Conservation (phyloP, 148 eudicot species). For the Amaranthus cruentus region DNA sequence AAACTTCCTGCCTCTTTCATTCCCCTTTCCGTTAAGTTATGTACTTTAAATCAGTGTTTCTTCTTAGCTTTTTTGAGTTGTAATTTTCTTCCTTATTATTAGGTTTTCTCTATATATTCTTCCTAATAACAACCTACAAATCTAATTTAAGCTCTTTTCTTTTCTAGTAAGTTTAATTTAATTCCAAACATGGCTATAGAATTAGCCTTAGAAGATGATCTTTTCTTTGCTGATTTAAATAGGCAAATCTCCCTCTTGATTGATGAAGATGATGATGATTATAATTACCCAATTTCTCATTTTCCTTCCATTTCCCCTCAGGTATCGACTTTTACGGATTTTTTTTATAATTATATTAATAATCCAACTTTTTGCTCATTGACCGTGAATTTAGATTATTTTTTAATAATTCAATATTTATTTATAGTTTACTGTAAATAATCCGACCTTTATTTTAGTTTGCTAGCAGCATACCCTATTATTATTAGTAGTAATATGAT, state of each 20-base stretch:
- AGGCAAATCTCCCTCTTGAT: conserved; percentile 74
- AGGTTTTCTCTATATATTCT: too few relatives aligned
- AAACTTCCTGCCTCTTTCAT: neutral
- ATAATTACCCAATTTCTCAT: conserved; percentile 30
- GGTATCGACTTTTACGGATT: conserved; percentile 20
- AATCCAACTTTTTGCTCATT: neutral
- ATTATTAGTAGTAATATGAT: too few relatives aligned
- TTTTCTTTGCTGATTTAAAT: conserved; percentile 64
- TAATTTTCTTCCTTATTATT: too few relatives aligned
- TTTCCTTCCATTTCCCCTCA: conserved; percentile 41
- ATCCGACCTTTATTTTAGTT: too few relatives aligned
- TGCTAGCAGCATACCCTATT: too few relatives aligned
- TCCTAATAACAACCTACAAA: neutral
- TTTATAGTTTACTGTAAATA: too few relatives aligned
- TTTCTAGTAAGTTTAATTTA: neutral
- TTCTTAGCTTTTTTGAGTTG: neutral
- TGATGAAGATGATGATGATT: conserved; percentile 63
- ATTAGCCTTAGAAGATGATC: conserved; percentile 73
- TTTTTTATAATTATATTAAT: too few relatives aligned
- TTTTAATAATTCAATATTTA: too few relatives aligned
- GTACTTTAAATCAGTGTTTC: neutral
- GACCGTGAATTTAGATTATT: too few relatives aligned
- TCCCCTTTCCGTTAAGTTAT: neutral
- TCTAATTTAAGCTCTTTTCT: neutral
- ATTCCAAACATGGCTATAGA: conserved; percentile 26